Base-by-base conservation (phyloP, 2,329 filamentous ascomycete genomes). In the Trichoderma brevicompactum region DNA sequence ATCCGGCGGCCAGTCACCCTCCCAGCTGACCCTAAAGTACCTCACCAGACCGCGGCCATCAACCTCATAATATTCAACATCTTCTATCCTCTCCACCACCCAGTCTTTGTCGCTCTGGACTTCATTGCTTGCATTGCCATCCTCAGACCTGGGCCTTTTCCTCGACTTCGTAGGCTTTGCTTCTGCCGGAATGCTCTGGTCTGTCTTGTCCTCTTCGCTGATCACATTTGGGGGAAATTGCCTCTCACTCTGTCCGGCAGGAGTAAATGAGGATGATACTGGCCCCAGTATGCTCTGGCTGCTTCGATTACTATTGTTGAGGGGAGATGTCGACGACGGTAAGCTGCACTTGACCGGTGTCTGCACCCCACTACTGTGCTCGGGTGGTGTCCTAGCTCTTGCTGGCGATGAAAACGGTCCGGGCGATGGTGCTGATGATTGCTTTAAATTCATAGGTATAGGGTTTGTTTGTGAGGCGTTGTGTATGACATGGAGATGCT, bases 11-110 rank as follows among this genome's bases (percentile, higher is more conserved):
- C 85, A 87, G 65, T 85, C 74, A 7, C 85, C 85, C 50, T 80
- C 80, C 85, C 85, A 87, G 7, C 81, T 79, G 1, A 87, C 83
- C 36, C 80, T 76, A 72, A 84, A 87, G 65, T 78, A 79, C 3
- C 81, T 80, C 1, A 80, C 74, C 0, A 70, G 54, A 8, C 74
- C 74, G 2, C 69, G 71, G 5, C 77, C 77, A 12, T 78, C 74
- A 1, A 78, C 75, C 4, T 80, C 73, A 46, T 77, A 72, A 5
- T 78, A 58, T 15, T 74, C 74, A 65, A 81, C 75, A n/a, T 72
- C 80, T 65, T 82, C 79, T 1, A 85, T 73, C 2, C 76, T 72
- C 50, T 82, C 76, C 1, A 85, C 81, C 12, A 80, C 77, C 75
- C 79, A 84, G 10, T 70, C 70, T 5, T 23, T 28, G 19, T 72